Percentiles rank a stretch among this genome's conserved stretches.
These are phyloP conservation scores for Umbellularia californica DNA, from an alignment of 164 flowering plant species.

Conservation along the genomic window DNA sequence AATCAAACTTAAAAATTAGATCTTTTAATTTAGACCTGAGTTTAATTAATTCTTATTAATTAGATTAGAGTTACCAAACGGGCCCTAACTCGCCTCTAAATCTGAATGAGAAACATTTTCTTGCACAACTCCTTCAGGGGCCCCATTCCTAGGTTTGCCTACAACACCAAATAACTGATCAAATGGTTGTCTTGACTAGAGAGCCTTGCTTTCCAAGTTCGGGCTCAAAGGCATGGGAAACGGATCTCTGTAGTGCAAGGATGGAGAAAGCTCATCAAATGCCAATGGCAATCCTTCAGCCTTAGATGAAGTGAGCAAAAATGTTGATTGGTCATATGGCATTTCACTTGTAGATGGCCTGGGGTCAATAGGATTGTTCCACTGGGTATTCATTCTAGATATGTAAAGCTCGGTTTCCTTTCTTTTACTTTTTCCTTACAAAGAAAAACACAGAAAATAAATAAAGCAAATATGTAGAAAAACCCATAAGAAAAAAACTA, in stretches of 20 bases:
- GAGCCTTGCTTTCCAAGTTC: constrained; percentile 42
- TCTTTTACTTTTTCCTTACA: no score
- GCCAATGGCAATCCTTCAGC: constrained; percentile 39
- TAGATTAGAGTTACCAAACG: no score
- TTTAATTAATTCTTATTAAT: no score
- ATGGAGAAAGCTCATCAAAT: constrained; percentile 59
- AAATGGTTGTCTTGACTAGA: constrained; percentile 86
- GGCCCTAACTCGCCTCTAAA: constrained; percentile 44
- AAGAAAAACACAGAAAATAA: no score
- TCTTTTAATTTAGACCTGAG: no score
- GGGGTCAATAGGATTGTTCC: constrained; percentile 44
- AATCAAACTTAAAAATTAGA: no score
- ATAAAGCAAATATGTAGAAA: no score
- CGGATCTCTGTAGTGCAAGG: constrained; percentile 46
- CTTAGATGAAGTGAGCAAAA: constrained; percentile 35
- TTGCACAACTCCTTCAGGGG: constrained; percentile 16
- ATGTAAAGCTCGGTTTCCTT: no score
- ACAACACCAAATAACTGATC: constrained; percentile 82
- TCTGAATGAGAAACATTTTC: constrained; percentile 34
- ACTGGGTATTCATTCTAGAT: constrained; percentile 21
- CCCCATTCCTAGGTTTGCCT: constrained; percentile 31
- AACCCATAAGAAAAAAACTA: no score
- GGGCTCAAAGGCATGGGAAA: constrained; percentile 36
- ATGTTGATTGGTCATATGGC: constrained; percentile 30
- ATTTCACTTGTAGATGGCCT: constrained; percentile 39